These are phyloP conservation scores for Iris pallida DNA, from an alignment of 116 monocot genomes.

Conservation along the genomic window DNA sequence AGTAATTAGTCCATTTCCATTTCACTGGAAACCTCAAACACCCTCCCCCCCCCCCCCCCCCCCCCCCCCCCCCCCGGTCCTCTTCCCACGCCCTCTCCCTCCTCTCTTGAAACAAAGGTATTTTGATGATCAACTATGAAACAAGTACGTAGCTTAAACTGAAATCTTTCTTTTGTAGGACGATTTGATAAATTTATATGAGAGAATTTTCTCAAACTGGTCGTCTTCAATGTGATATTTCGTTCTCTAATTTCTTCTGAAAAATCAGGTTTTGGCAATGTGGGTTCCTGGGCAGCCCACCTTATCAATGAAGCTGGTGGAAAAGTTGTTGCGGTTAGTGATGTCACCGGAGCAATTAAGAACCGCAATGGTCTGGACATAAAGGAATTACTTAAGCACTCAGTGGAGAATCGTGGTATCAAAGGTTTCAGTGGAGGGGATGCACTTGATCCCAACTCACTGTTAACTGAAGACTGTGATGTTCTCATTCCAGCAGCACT, in stretches of 20 bases:
- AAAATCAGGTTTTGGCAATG: conserved; percentile 52
- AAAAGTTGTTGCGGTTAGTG: conserved; percentile 47
- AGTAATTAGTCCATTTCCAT: too few species aligned
- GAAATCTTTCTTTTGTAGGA: too few species aligned
- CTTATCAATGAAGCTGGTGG: conserved; percentile 68
- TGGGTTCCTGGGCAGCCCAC: conserved; percentile 56
- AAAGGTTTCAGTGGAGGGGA: conserved; percentile 76
- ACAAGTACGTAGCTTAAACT: too few species aligned
- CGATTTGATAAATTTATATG: too few species aligned
- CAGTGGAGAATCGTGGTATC: conserved; percentile 44
- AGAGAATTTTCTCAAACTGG: too few species aligned
- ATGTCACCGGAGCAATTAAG: conserved; percentile 71
- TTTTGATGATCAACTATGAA: too few species aligned
- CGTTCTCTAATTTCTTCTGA: neutral
- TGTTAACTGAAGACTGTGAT: conserved; percentile 64
- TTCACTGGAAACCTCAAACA: too few species aligned
- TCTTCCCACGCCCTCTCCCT: too few species aligned
- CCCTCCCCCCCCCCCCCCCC: too few species aligned
- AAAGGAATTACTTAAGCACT: conserved; percentile 39
- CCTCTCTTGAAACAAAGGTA: too few species aligned
- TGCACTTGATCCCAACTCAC: conserved; percentile 31
- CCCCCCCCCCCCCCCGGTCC: too few species aligned
- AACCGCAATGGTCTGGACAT: conserved; percentile 73
- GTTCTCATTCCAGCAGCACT: conserved; percentile 75
- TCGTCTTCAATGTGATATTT: neutral